Conservation (phyloP, 2,329 filamentous ascomycete genomes). For the Colletotrichum sp. region DNA sequence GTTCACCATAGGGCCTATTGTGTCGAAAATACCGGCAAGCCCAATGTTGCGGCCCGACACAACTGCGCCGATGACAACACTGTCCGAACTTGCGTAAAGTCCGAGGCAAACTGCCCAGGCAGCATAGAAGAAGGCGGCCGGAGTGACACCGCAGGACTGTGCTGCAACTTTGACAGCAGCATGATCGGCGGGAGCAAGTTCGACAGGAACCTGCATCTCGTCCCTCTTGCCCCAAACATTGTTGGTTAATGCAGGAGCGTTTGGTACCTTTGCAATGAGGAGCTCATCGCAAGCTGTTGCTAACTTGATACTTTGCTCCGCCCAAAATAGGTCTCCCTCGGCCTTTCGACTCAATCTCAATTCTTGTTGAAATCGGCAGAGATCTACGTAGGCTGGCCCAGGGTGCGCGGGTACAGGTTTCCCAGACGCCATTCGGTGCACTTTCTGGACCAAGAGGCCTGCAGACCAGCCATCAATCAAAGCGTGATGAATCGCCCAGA, state of each 20-base stretch:
- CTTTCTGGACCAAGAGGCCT: neutral
- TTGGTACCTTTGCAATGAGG: neutral
- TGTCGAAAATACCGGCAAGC: constrained; percentile 28
- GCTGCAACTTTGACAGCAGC: constrained; percentile 9
- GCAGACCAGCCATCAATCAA: neutral
- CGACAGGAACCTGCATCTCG: neutral
- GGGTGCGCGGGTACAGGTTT: neutral
- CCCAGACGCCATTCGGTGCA: neutral
- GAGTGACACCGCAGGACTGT: constrained; percentile 5
- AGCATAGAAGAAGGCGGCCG: constrained; percentile 28
- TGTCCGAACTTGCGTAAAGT: constrained; percentile 31
- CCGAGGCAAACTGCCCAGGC: constrained; percentile 41
- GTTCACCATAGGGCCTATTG: constrained; percentile 40
- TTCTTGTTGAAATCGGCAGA: neutral
- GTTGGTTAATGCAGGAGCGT: neutral
- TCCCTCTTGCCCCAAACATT: neutral
- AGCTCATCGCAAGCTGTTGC: neutral
- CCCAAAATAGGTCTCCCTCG: neutral
- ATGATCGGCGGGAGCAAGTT: neutral
- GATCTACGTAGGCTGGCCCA: neutral
- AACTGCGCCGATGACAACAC: constrained; percentile 37
- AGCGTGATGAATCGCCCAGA: neutral
- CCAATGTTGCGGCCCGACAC: constrained; percentile 39
- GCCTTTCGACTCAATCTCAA: neutral
- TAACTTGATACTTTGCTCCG: neutral